Evolutionary conservation across 1,284 basidiomycete species (phyloP).

Genomic region (Ganoderma multipileum): DNA sequence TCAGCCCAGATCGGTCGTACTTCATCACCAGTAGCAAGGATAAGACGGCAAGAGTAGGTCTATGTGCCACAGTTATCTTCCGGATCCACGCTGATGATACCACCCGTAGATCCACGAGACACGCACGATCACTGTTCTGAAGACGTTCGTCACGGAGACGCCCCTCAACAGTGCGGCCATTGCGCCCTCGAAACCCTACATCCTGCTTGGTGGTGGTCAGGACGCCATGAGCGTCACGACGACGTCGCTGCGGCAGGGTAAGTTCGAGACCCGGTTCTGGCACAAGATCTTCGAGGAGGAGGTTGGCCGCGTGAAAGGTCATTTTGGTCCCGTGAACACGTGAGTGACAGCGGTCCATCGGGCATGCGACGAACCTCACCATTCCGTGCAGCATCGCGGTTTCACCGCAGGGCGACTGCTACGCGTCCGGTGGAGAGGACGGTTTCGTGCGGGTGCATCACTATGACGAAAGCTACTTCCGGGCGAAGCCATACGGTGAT

Average conservation of each 20-base stretch:
- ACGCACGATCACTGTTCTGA: conserved; percentile 88
- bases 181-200: conserved; percentile 85
- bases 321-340: conserved; percentile 99
- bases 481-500: conserved; percentile 88
- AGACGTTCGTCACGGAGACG: conserved; percentile 93
- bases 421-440: conserved; percentile 97
- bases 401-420: conserved; percentile 88
- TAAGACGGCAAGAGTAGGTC: conserved; percentile 88
- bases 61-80: conserved; percentile 36
- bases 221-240: conserved; percentile 99
- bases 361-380: conserved; percentile 16
- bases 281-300: conserved; percentile 99
- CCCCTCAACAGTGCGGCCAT: conserved; percentile 95
- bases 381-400: conserved; percentile 76
- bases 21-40: conserved; percentile 98
- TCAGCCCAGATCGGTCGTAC: conserved; percentile 91
- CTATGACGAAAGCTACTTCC: conserved; percentile 93
- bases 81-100: background rate
- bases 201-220: conserved; percentile 95
- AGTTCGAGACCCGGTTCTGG: conserved; percentile 99
- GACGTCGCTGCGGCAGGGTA: conserved; percentile 91
- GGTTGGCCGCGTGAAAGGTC: conserved; percentile 95
- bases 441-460: conserved; percentile 94
- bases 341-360: conserved; percentile 47
- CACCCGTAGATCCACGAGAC: conserved; percentile 83